Conservation (phyloP, 1,284 basidiomycete genomes). For the Irpex lacteus region DNA sequence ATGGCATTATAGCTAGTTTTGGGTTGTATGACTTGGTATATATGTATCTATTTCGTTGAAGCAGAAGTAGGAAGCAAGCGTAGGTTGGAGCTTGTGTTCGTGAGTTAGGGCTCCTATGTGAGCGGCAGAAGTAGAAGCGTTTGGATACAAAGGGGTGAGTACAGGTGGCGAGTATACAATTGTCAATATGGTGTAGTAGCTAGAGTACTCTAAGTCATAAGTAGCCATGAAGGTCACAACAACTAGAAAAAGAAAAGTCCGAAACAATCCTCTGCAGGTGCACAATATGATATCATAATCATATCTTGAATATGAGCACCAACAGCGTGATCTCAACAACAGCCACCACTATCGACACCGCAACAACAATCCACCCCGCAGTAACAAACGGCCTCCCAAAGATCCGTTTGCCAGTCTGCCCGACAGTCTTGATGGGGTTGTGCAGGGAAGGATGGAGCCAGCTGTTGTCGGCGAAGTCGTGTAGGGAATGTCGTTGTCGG, state of each 20-base stretch:
- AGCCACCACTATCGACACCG: conserved; percentile 60
- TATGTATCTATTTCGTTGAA: background rate
- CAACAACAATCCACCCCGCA: conserved; percentile 70
- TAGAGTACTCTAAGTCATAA: background rate
- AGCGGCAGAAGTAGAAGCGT: too few relatives aligned
- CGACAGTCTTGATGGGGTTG: conserved; percentile 45
- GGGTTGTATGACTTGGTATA: background rate
- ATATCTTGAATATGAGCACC: conserved; percentile 38
- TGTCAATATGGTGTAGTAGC: background rate
- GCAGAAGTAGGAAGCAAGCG: too few relatives aligned
- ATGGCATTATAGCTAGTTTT: background rate
- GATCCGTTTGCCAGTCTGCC: conserved; percentile 55
- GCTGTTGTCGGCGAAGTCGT: conserved; percentile 69
- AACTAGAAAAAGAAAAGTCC: too few relatives aligned
- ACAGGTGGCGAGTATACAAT: background rate
- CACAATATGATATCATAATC: too few relatives aligned
- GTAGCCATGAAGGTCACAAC: too few relatives aligned
- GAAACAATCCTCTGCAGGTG: too few relatives aligned
- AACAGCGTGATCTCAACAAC: conserved; percentile 64
- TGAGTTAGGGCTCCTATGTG: too few relatives aligned
- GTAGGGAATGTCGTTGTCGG: conserved; percentile 60
- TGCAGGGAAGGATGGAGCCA: conserved; percentile 22
- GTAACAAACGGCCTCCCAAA: conserved; percentile 80
- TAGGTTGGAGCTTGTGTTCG: too few relatives aligned
- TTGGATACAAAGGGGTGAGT: too few relatives aligned